phyloP scores from a whole-genome alignment of 2,329 filamentous ascomycete genomes.

The Arachnomyces sp. region DNA sequence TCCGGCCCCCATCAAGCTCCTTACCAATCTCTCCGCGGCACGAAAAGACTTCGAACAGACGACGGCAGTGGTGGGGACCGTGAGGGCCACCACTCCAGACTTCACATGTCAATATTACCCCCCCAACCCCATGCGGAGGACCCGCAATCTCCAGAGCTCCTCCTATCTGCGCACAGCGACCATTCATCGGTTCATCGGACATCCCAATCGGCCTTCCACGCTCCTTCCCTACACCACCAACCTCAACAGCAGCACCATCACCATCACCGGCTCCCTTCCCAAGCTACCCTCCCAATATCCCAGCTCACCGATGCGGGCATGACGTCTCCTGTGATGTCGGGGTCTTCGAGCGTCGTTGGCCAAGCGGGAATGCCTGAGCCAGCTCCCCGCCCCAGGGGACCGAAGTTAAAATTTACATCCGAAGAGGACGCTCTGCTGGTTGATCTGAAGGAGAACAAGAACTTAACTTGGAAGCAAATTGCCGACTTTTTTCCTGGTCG shows the following conservation, averaged over 20 bases:
- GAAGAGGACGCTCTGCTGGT: conserved; percentile 84
- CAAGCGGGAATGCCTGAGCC: conserved; percentile 80
- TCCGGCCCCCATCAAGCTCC: conserved; percentile 25
- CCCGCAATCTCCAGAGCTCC: conserved; percentile 27
- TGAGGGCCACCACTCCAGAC: conserved; percentile 20
- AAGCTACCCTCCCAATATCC: conserved; percentile 58
- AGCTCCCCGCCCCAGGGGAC: conserved; percentile 69
- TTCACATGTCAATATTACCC: conserved; percentile 27
- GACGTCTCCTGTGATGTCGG: conserved; percentile 40
- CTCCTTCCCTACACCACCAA: conserved; percentile 35
- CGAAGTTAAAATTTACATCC: conserved; percentile 87
- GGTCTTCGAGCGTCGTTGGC: conserved; percentile 77
- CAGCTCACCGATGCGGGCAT: conserved; percentile 52
- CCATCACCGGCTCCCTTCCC: conserved; percentile 71
- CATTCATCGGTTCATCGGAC: conserved; percentile 22
- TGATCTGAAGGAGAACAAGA: conserved; percentile 89
- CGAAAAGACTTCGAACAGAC: conserved; percentile 28
- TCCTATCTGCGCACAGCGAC: conserved; percentile 26
- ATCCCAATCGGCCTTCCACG: conserved; percentile 24
- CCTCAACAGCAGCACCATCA: conserved; percentile 57
- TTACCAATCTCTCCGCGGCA: conserved; percentile 20
- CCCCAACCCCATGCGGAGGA: conserved; percentile 22
- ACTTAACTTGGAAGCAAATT: conserved; percentile 94
- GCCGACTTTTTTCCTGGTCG: conserved; percentile 90
- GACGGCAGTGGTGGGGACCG: conserved; percentile 21